Conservation (phyloP, 2,329 filamentous ascomycete genomes). For the Bipolaris victoriae region DNA sequence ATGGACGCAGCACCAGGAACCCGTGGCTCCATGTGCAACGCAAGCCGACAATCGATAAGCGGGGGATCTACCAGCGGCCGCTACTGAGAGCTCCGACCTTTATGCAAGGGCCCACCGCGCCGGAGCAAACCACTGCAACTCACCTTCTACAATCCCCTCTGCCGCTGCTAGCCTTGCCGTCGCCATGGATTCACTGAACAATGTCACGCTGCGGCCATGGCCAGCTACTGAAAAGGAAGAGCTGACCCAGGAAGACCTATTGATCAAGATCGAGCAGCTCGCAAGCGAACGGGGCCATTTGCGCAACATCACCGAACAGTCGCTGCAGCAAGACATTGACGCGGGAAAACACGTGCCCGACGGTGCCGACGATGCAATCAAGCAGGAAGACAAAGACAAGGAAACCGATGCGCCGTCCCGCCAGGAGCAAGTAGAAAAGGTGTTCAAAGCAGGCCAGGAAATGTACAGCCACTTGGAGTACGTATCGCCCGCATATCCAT, state of each 20-base stretch:
- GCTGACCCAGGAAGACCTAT: constrained; percentile 61
- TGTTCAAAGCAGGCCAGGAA: constrained; percentile 49
- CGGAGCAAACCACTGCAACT: constrained; percentile 14
- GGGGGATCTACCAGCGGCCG: constrained; percentile 14
- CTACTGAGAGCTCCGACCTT: constrained; percentile 23
- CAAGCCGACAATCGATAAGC: constrained; percentile 21
- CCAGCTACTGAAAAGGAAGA: constrained; percentile 59
- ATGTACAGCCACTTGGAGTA: constrained; percentile 53
- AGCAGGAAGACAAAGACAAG: constrained; percentile 51
- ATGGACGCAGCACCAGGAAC: constrained; percentile 5
- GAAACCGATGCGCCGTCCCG: constrained; percentile 46
- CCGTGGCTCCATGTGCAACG: constrained; percentile 1
- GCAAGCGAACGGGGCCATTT: constrained; percentile 82
- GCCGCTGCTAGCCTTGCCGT: constrained; percentile 1
- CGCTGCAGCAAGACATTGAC: constrained; percentile 71
- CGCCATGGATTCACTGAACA: constrained; percentile 44
- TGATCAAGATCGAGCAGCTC: constrained; percentile 78
- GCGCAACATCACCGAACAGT: constrained; percentile 75
- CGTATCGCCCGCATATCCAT: constrained; percentile 57
- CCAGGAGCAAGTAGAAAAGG: constrained; percentile 48
- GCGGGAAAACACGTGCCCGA: constrained; percentile 50
- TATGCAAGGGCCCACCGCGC: constrained; percentile 26
- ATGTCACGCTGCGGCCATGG: constrained; percentile 68
- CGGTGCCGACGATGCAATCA: constrained; percentile 52
- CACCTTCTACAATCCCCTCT: constrained; percentile 12